phyloP scores from a whole-genome alignment of 2,329 filamentous ascomycete genomes.

The Colletotrichum sansevieriae region DNA sequence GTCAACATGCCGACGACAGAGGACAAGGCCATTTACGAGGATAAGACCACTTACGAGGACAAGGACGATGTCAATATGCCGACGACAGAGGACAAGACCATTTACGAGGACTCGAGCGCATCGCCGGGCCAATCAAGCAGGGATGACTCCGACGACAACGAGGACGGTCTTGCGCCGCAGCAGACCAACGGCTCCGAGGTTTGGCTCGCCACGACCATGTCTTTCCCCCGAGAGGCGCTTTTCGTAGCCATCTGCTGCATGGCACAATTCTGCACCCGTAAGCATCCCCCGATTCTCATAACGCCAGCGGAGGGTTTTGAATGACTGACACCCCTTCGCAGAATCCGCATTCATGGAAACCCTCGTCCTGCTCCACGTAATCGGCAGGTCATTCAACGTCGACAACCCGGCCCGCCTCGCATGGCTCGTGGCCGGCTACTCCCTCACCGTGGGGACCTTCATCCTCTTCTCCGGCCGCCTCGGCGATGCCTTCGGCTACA shows the following conservation, averaged over 20 bases:
- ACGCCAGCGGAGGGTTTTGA: too few relatives aligned
- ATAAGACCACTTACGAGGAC: conserved; percentile 9
- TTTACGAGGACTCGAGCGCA: conserved; percentile 22
- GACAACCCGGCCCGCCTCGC: conserved; percentile 56
- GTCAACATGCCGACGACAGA: conserved; percentile 19
- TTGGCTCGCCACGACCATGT: conserved; percentile 36
- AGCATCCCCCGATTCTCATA: conserved; percentile 34
- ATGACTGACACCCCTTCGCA: conserved; percentile 42
- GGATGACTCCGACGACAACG: conserved; percentile 17
- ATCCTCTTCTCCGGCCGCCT: conserved; percentile 70
- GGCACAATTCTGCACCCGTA: conserved; percentile 46
- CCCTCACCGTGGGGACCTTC: conserved; percentile 68
- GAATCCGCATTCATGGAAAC: conserved; percentile 50
- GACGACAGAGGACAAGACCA: conserved; percentile 12
- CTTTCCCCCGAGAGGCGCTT: conserved; percentile 48
- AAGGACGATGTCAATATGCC: conserved; percentile 13
- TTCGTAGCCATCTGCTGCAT: conserved; percentile 60
- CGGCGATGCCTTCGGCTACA: conserved; percentile 71
- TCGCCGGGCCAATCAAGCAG: conserved; percentile 5
- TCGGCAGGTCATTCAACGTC: conserved; percentile 34
- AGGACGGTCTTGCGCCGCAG: conserved; percentile 9
- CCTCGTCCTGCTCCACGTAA: conserved; percentile 34
- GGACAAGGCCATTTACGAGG: conserved; percentile 15
- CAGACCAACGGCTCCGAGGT: conserved; percentile 21
- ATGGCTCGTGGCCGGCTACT: conserved; percentile 72